These are phyloP conservation scores for Dothideomycetes sp. DNA, from an alignment of 2,329 filamentous ascomycete genomes.

Conservation along the genomic window DNA sequence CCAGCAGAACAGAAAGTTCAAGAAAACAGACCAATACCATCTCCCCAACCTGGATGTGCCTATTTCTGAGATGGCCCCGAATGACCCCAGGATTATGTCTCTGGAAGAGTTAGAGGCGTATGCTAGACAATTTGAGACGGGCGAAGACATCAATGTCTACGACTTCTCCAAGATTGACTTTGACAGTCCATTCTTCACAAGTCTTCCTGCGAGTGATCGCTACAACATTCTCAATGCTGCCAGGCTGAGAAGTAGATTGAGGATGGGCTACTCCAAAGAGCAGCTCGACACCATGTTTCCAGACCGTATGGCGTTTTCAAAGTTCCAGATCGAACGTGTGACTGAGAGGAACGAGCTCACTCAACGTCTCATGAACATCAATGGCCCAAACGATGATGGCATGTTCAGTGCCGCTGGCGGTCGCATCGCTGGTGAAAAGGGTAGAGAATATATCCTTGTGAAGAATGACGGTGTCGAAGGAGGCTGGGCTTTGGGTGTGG, in stretches of 20 bases:
- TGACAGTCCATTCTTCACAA: conserved; percentile 88
- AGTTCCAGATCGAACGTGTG: conserved; percentile 91
- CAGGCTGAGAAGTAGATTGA: conserved; percentile 70
- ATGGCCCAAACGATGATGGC: conserved; percentile 73
- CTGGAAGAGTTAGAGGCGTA: conserved; percentile 90
- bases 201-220: conserved; percentile 75
- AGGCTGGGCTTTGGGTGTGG: conserved; percentile 90
- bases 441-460: conserved; percentile 88
- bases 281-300: conserved; percentile 96
- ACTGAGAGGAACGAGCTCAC: conserved; percentile 88
- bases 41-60: conserved; percentile 71
- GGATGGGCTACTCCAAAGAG: conserved; percentile 95
- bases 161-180: conserved; percentile 99
- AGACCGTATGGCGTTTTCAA: conserved; percentile 91
- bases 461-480: conserved; percentile 93
- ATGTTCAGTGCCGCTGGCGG: conserved; percentile 51
- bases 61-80: conserved; percentile 74
- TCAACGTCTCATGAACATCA: conserved; percentile 86
- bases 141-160: conserved; percentile 77
- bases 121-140: conserved; percentile 79
- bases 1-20: conserved; percentile 63
- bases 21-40: conserved; percentile 90
- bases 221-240: conserved; percentile 98
- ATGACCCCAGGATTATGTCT: conserved; percentile 94
- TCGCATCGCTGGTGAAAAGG: conserved; percentile 72